phyloP scores from a whole-genome alignment of 2,329 filamentous ascomycete species.

The Penicillium sp. region DNA sequence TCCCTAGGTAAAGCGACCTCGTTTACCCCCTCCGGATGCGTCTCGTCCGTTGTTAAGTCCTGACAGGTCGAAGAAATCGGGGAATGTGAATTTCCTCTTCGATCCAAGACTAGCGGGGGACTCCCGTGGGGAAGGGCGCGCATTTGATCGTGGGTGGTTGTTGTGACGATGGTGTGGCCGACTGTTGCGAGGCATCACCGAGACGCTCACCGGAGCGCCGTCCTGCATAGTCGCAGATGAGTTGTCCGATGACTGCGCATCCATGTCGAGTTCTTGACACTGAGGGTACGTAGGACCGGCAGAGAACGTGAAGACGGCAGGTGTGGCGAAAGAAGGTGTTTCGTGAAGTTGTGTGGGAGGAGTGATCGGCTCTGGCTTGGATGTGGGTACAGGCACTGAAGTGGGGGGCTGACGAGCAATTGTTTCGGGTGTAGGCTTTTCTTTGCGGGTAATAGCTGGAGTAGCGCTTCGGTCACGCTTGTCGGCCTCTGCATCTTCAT shows the following conservation, averaged over 20 bases:
- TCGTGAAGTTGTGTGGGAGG: constrained; percentile 26
- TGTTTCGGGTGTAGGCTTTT: constrained; percentile 27
- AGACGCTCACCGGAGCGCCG: constrained; percentile 41
- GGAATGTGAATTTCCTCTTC: constrained; percentile 48
- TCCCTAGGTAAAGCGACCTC: constrained; percentile 45
- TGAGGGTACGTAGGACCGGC: constrained; percentile 41
- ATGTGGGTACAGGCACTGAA: constrained; percentile 28
- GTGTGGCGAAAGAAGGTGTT: constrained; percentile 23
- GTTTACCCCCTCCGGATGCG: constrained; percentile 47
- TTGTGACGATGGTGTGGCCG: constrained; percentile 42
- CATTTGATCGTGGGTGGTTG: constrained; percentile 37
- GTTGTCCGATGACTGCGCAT: constrained; percentile 44
- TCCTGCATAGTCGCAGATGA: constrained; percentile 30
- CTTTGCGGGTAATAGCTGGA: constrained; percentile 35
- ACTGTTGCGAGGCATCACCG: constrained; percentile 43
- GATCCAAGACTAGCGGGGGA: constrained; percentile 43
- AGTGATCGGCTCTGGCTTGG: constrained; percentile 19
- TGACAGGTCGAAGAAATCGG: constrained; percentile 52
- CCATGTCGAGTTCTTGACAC: constrained; percentile 39
- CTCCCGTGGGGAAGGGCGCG: constrained; percentile 40
- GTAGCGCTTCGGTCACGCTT: constrained; percentile 40
- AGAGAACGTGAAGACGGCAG: constrained; percentile 45
- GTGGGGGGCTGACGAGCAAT: constrained; percentile 28
- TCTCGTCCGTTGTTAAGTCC: constrained; percentile 45
- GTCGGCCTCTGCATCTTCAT: constrained; percentile 45